Evolutionary conservation across 78 protist species (phyloP).

Genomic region (Creolimax fragrantissima): DNA sequence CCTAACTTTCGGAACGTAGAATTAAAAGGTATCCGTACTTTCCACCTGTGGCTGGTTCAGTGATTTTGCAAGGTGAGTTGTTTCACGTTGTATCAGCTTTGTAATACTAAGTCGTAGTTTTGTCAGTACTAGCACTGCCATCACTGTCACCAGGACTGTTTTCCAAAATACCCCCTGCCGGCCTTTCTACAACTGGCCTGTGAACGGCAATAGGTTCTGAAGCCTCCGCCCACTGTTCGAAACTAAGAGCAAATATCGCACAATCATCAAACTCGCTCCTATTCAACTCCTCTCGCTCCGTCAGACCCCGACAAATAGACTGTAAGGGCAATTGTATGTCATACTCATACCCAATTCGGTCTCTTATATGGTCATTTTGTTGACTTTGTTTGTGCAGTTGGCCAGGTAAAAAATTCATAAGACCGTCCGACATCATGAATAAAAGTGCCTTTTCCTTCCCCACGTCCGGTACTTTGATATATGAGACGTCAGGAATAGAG

Average conservation of each 20-base stretch:
- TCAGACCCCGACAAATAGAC: neutral
- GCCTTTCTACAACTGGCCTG: no score
- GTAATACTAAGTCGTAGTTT: no score
- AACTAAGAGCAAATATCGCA: neutral
- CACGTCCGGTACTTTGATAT: neutral
- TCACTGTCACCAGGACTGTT: no score
- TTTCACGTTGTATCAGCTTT: no score
- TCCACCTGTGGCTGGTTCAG: no score
- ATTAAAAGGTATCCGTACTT: no score
- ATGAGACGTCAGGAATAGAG: neutral
- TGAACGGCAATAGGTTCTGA: no score
- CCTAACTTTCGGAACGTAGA: no score
- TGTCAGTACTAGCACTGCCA: no score
- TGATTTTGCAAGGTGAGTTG: no score
- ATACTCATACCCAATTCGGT: neutral
- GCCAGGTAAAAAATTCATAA: neutral
- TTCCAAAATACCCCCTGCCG: no score
- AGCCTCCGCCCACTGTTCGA: neutral
- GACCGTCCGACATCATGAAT: slow-evolving; percentile 4
- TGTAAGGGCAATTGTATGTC: neutral
- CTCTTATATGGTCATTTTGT: neutral
- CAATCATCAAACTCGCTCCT: neutral
- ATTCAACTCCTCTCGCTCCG: neutral
- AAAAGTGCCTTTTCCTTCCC: neutral
- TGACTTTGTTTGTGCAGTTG: neutral